phyloP scores from a whole-genome alignment of 345 rosid genomes.

The Luvunga scandens region DNA sequence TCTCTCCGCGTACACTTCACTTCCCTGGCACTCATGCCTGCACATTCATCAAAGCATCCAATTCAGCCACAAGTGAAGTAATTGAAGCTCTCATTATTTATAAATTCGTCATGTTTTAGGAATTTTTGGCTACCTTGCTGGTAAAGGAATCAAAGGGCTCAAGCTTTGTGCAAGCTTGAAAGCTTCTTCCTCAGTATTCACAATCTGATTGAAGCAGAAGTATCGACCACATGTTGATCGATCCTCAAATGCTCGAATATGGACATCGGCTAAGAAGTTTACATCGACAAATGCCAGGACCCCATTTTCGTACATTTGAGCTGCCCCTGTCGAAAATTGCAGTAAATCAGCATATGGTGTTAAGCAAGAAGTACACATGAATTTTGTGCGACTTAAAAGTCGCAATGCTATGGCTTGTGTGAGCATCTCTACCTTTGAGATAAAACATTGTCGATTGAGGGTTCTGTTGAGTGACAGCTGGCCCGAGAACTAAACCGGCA shows the following conservation, averaged over 20 bases:
- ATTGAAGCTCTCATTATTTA: background rate
- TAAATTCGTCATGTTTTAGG: background rate
- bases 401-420: background rate
- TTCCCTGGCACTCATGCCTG: constrained; percentile 59
- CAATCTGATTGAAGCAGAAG: constrained; percentile 75
- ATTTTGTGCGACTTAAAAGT: background rate
- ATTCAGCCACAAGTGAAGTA: background rate
- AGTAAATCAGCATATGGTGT: background rate
- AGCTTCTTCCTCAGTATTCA: constrained; percentile 57
- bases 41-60: background rate
- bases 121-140: constrained; percentile 43
- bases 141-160: constrained; percentile 64
- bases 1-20: constrained; percentile 56
- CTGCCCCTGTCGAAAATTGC: constrained; percentile 51
- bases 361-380: background rate
- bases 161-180: constrained; percentile 52
- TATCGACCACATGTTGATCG: constrained; percentile 67
- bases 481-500: constrained; percentile 72
- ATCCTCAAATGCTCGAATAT: constrained; percentile 69
- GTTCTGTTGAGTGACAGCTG: constrained; percentile 59
- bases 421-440: constrained; percentile 57
- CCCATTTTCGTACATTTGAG: constrained; percentile 81
- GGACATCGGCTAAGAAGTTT: constrained; percentile 60
- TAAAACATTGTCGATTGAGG: constrained; percentile 68
- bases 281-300: constrained; percentile 64